phyloP scores from a whole-genome alignment of 2,329 filamentous ascomycete genomes.

The Colletotrichum sp. region DNA sequence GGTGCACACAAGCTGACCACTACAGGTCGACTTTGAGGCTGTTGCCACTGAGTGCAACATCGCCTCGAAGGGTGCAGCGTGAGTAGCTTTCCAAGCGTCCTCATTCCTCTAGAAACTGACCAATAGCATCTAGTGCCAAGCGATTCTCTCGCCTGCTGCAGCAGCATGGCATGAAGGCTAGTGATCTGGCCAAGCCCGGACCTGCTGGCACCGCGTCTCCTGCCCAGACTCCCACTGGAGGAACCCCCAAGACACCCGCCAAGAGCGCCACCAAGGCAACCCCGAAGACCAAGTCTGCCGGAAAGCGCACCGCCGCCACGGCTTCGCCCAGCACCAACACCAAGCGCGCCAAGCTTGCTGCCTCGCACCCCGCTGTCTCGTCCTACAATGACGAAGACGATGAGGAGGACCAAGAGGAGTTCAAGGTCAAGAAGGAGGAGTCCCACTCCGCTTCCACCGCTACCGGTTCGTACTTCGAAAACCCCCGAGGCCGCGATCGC shows the following conservation, averaged over 20 bases:
- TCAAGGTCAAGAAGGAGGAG: constrained; percentile 8
- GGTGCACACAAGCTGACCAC: constrained; percentile 16
- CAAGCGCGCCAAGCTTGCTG: constrained; percentile 13
- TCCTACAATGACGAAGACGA: constrained; percentile 9
- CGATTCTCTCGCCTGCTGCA: constrained; percentile 72
- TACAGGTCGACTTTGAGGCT: constrained; percentile 66
- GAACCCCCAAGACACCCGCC: constrained; percentile 22
- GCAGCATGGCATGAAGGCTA: constrained; percentile 50
- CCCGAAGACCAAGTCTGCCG: constrained; percentile 25
- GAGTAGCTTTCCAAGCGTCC: constrained; percentile 40
- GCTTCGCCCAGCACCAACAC: constrained; percentile 1
- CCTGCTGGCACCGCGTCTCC: constrained; percentile 6
- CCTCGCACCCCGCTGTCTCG: constrained; percentile 6
- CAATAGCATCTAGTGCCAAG: constrained; percentile 57
- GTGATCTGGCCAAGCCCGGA: constrained; percentile 20
- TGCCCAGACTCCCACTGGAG: background rate
- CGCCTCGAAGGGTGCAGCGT: constrained; percentile 72
- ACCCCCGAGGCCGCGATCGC: constrained; percentile 5
- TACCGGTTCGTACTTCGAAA: constrained; percentile 12
- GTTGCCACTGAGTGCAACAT: constrained; percentile 71
- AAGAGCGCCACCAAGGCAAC: constrained; percentile 24
- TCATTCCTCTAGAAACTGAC: background rate
- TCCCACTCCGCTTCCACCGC: background rate
- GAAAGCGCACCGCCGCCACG: constrained; percentile 2
- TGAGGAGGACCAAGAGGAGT: background rate